Conservation (phyloP, 176 grass and related monocot species). For the Oryza punctata region DNA sequence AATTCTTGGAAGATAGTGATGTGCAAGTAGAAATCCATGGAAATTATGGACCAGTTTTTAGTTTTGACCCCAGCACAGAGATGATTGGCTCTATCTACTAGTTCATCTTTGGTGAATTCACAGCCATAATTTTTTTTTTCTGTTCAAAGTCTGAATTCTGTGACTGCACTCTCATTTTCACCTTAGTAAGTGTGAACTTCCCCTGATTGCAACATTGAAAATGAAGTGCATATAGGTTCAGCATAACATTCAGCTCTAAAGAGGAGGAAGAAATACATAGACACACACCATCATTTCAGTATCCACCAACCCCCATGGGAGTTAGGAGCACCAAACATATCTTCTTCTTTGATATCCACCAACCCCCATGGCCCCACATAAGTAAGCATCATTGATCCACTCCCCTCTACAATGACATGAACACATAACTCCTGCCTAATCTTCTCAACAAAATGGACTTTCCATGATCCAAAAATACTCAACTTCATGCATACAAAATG, state of each 20-base stretch:
- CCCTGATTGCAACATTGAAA: constrained; percentile 8
- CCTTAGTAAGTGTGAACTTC: not conserved
- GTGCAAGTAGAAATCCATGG: not conserved
- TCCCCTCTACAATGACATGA: not conserved
- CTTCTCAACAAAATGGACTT: not conserved
- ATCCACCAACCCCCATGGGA: constrained; percentile 29
- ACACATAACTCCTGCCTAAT: constrained; percentile 3
- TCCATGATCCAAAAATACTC: constrained; percentile 7
- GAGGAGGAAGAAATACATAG: not conserved
- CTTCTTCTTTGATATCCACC: not conserved
- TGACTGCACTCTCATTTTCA: not conserved
- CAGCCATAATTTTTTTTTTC: not conserved
- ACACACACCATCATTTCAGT: not conserved
- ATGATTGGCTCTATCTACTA: not conserved
- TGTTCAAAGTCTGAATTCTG: not conserved
- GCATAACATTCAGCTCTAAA: not conserved
- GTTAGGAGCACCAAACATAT: constrained; percentile 12
- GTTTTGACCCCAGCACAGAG: too few species aligned
- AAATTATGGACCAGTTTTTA: not conserved
- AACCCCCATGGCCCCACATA: not conserved
- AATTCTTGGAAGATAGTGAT: not conserved
- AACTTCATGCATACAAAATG: not conserved
- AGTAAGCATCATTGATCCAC: not conserved
- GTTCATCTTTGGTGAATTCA: not conserved
- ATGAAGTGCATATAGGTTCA: not conserved